Conservation (phyloP, 148 eudicot genomes). For the Rhododendron griersonianum region DNA sequence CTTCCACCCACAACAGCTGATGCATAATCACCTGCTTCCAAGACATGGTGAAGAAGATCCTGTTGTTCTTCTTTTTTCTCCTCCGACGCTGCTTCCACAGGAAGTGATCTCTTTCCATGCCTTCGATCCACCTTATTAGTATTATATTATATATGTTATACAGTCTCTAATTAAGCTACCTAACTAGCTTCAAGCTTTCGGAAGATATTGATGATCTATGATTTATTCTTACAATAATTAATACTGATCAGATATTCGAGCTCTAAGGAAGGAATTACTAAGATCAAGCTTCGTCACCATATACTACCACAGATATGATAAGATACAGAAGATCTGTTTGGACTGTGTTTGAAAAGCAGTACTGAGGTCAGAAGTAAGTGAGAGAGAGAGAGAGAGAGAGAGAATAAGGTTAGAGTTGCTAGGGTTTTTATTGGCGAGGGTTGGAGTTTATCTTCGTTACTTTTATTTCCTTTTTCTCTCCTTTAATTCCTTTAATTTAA, state of each 20-base stretch:
- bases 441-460: background rate
- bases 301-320: background rate
- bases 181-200: background rate
- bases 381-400: background rate
- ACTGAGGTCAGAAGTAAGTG: background rate
- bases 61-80: slow-evolving; percentile 7
- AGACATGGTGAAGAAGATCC: background rate
- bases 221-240: background rate
- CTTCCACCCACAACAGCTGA: slow-evolving; percentile 30
- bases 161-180: background rate
- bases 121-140: slow-evolving; percentile 21
- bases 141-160: background rate
- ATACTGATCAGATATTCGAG: no score
- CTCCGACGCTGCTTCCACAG: slow-evolving; percentile 11
- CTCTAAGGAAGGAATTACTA: no score
- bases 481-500: background rate
- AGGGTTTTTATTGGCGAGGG: background rate
- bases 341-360: background rate
- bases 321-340: background rate
- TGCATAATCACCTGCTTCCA: slow-evolving; percentile 13
- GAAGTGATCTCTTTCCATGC: slow-evolving; percentile 51
- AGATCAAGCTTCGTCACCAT: background rate
- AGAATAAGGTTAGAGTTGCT: background rate
- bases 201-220: background rate
- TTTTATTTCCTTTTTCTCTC: background rate